phyloP scores from a whole-genome alignment of 169 alveolate genomes.

The Cryptosporidium parvum region DNA sequence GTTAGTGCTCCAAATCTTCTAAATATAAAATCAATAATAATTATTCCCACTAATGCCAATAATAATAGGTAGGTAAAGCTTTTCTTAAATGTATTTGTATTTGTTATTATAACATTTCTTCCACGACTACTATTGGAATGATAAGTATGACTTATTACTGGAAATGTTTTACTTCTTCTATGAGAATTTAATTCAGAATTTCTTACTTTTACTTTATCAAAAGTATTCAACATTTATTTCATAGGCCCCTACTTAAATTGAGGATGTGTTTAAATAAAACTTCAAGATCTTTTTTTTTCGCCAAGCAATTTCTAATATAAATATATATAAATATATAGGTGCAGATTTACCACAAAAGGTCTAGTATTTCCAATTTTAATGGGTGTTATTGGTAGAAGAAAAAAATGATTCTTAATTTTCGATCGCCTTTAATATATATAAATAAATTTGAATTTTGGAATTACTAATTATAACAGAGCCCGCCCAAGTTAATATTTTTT shows the following conservation, averaged over 20 bases:
- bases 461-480: neutral
- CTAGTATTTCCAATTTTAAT: neutral
- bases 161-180: conserved; percentile 68
- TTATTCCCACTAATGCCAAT: conserved; percentile 25
- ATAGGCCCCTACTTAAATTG: neutral
- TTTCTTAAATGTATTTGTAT: conserved; percentile 37
- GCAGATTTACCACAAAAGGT: neutral
- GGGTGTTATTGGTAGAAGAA: too few species aligned
- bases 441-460: neutral
- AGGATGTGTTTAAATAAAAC: neutral
- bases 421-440: too few species aligned
- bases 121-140: conserved; percentile 4
- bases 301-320: neutral
- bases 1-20: conserved; percentile 35
- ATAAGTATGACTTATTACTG: conserved; percentile 1
- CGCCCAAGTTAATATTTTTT: neutral
- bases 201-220: conserved; percentile 2
- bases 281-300: neutral
- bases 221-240: neutral
- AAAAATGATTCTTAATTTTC: neutral
- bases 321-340: neutral
- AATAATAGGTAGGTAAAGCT: conserved; percentile 43
- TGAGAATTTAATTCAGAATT: conserved; percentile 12
- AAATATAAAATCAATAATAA: conserved; percentile 33
- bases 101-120: conserved; percentile 34